Evolutionary conservation across 352 stramenopile genomes (phyloP), one percentile per base, ranked within the genome.

Genomic region (Phytophthora macrochlamydospora): DNA sequence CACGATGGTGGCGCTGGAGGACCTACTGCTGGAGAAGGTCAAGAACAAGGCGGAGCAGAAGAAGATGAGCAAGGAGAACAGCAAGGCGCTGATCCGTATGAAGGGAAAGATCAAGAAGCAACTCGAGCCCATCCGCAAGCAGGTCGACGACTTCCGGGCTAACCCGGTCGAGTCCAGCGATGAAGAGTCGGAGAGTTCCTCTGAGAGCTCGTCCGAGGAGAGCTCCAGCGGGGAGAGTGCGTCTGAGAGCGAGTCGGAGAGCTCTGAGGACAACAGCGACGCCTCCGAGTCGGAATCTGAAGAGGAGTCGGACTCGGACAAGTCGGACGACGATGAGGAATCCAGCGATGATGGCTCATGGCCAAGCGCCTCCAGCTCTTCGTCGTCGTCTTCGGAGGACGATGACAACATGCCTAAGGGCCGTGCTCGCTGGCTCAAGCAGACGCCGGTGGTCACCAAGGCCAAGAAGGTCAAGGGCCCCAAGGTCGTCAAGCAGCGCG

Each of bases 41-140:
- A 98, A 97, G 73, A 97, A 98, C 83, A 99, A 99, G 83, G 93
- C 90, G 12, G 90, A 94, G 35, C 94, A 98, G 60, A 99, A 99
- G 82, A 99, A 98, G 76, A 95, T 99, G 75, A 98, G 83, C 86
- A 96, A 97, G 58, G 92, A 97, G 59, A 98, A 99, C 79, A 96
- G 84, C 59, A 96, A 98, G 71, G 93, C 95, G 44, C 85, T 99
- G 9, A 99, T 99, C 73, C 85, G 95, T 14, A 99, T 99, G 95
- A 99, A 99, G 87, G 88, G 98, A 52, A 97, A 94, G 72, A 70
- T 99, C 48, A 98, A 98, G 71, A 99, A 99, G 81, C 91, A 98
- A 76, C 92, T 98, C 59, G 97, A 99, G 63, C 69, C 81, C n/a
- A 96, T 98, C 65, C 75, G 83, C 52, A 74, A 74, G 37, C 82